Percentiles rank a stretch among this genome's conserved stretches.
Conservation (phyloP, 257 asterid species). For the Schizonepeta tenuifolia region DNA sequence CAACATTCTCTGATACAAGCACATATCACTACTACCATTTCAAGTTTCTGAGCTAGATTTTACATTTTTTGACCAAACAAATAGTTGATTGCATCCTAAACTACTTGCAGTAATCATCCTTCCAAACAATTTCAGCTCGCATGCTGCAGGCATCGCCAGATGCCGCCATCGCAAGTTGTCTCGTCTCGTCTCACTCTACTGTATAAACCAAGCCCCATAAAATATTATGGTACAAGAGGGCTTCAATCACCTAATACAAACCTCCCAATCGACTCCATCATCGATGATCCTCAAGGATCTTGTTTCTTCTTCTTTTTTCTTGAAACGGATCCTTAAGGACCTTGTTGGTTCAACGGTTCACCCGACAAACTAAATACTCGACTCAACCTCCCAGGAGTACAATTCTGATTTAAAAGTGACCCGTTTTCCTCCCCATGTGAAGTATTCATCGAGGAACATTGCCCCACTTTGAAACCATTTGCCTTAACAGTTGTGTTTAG, state of each 20-base stretch:
- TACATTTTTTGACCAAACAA: constrained; percentile 39
- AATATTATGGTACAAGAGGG: constrained; percentile 52
- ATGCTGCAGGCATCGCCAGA: too few relatives aligned
- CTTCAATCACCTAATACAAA: constrained; percentile 30
- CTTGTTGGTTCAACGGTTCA: not conserved
- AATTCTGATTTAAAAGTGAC: constrained; percentile 35
- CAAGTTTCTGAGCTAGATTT: constrained; percentile 37
- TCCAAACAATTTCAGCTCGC: too few relatives aligned
- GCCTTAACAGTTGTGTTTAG: constrained; percentile 42
- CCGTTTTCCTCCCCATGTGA: constrained; percentile 55
- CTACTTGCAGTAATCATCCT: not conserved
- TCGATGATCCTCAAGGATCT: constrained; percentile 18
- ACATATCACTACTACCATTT: constrained; percentile 31
- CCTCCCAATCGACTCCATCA: constrained; percentile 1
- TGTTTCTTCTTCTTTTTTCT: not conserved
- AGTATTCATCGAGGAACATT: constrained; percentile 40
- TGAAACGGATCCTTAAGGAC: too few relatives aligned
- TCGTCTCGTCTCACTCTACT: not conserved
- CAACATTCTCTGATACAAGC: constrained; percentile 36
- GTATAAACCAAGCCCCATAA: constrained; percentile 41
- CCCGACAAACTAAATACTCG: constrained; percentile 17
- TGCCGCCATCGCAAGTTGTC: too few relatives aligned
- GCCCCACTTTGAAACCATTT: constrained; percentile 54
- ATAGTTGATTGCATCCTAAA: constrained; percentile 36
- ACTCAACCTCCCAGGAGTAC: constrained; percentile 22